Evolutionary conservation across 805 yeast species (phyloP).

Genomic region (Blastobotrys chiropterorum): DNA sequence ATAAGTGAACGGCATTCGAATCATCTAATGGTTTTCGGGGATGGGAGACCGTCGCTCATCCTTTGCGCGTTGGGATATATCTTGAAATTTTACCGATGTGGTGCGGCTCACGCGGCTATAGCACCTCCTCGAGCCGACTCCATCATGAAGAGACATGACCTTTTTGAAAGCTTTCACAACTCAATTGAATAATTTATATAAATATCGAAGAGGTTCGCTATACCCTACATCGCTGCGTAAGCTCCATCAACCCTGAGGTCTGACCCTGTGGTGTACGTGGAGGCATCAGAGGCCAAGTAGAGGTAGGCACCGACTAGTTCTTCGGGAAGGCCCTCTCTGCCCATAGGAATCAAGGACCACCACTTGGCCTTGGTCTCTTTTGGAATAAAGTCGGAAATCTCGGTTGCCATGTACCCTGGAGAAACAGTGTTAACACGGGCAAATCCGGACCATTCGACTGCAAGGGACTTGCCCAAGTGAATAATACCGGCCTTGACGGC

Average conservation of each 20-base stretch:
- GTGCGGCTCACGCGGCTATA: neutral
- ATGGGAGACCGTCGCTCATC: too few relatives aligned
- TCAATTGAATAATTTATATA: neutral
- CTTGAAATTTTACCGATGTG: neutral
- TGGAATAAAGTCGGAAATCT: constrained; percentile 47
- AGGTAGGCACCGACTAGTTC: constrained; percentile 77
- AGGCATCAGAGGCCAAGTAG: constrained; percentile 74
- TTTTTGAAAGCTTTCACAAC: neutral
- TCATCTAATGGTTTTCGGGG: too few relatives aligned
- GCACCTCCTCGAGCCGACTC: constrained; percentile 4
- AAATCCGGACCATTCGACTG: constrained; percentile 84
- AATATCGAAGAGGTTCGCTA: too few relatives aligned
- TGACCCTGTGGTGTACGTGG: constrained; percentile 72
- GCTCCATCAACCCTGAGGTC: constrained; percentile 81
- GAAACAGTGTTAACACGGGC: constrained; percentile 80
- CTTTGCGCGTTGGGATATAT: too few relatives aligned
- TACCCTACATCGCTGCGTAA: constrained; percentile 30
- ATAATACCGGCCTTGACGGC: constrained; percentile 80
- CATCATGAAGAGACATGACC: neutral
- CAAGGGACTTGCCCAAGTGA: constrained; percentile 70
- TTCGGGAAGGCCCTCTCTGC: constrained; percentile 66
- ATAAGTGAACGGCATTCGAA: too few relatives aligned
- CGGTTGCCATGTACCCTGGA: constrained; percentile 83
- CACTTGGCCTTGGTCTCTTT: constrained; percentile 42
- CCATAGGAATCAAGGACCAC: constrained; percentile 54